Evolutionary conservation across 371 early-diverging fungal species (phyloP).

Genomic region (Saksenaea oblongispora): DNA sequence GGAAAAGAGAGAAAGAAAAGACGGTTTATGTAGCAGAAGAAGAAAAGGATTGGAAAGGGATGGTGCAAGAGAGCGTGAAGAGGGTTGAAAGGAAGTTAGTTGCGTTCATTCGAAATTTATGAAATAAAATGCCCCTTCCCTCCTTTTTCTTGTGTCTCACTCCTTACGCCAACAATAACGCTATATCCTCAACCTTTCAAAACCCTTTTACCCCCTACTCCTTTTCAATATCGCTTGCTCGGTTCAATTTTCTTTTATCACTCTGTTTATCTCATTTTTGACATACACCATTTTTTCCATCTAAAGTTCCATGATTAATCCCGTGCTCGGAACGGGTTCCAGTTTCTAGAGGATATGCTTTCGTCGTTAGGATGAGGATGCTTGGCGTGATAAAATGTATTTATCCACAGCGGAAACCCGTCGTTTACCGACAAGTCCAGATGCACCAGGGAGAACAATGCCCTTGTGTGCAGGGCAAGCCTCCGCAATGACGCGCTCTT

Average conservation of each 20-base stretch:
- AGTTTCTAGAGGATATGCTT: too few species aligned
- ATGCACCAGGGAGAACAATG: conserved; percentile 16
- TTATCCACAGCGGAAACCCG: not conserved
- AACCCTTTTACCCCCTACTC: too few species aligned
- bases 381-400: not conserved
- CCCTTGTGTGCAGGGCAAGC: conserved; percentile 9
- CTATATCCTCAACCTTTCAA: not conserved
- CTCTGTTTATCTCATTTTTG: too few species aligned
- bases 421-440: conserved; percentile 5
- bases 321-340: too few species aligned
- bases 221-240: too few species aligned
- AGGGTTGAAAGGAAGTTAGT: not conserved
- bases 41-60: conserved; percentile 3
- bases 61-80: conserved; percentile 7
- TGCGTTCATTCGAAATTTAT: conserved; percentile 1
- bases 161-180: conserved; percentile 4
- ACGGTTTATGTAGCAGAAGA: not conserved
- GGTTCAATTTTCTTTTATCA: too few species aligned
- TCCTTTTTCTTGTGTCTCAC: conserved; percentile 4
- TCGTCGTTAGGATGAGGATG: not conserved
- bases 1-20: not conserved
- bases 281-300: too few species aligned
- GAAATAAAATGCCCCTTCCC: conserved; percentile 1
- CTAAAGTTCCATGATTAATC: too few species aligned
- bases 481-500: conserved; percentile 3